Evolutionary conservation across 768 basidiomycete genomes (phyloP).

Genomic region (Russula sp.): DNA sequence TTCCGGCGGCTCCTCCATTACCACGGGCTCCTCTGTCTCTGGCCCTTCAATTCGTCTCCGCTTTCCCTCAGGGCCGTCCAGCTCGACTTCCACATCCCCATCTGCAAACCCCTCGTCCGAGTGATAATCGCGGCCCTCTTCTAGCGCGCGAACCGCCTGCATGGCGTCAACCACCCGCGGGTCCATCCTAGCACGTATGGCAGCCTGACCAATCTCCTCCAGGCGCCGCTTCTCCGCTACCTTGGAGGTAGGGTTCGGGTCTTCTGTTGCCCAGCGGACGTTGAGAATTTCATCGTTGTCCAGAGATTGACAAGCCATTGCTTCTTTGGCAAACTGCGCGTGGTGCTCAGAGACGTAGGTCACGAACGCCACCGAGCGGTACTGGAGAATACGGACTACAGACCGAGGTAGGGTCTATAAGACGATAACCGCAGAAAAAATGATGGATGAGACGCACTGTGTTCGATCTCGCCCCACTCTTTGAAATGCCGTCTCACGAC

Average conservation of each 20-base stretch:
- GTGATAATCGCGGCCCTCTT: slow-evolving; percentile 55
- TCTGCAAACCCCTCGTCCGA: slow-evolving; percentile 22
- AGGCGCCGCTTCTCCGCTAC: slow-evolving; percentile 78
- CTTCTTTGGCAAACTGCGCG: slow-evolving; percentile 96
- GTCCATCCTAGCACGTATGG: slow-evolving; percentile 80
- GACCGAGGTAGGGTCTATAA: slow-evolving; percentile 1
- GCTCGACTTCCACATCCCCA: slow-evolving; percentile 35
- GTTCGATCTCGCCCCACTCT: slow-evolving; percentile 92
- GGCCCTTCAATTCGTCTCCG: slow-evolving; percentile 33
- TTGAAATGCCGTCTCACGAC: slow-evolving; percentile 87
- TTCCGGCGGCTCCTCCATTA: slow-evolving; percentile 4
- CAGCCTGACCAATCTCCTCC: slow-evolving; percentile 79
- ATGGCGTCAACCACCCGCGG: slow-evolving; percentile 86
- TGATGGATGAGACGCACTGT: slow-evolving; percentile 52
- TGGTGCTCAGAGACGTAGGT: slow-evolving; percentile 82
- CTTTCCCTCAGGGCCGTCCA: slow-evolving; percentile 33
- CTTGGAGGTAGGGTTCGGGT: slow-evolving; percentile 91
- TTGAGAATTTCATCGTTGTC: slow-evolving; percentile 98
- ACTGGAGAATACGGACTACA: slow-evolving; percentile 82
- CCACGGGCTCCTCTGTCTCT: slow-evolving; percentile 19
- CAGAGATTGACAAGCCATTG: slow-evolving; percentile 97
- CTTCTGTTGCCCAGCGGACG: slow-evolving; percentile 98
- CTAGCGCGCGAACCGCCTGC: slow-evolving; percentile 77
- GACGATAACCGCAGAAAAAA: neutral
- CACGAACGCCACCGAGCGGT: slow-evolving; percentile 95